Base-by-base conservation (phyloP, 257 asterid species). In the Solanum chmielewskii region DNA sequence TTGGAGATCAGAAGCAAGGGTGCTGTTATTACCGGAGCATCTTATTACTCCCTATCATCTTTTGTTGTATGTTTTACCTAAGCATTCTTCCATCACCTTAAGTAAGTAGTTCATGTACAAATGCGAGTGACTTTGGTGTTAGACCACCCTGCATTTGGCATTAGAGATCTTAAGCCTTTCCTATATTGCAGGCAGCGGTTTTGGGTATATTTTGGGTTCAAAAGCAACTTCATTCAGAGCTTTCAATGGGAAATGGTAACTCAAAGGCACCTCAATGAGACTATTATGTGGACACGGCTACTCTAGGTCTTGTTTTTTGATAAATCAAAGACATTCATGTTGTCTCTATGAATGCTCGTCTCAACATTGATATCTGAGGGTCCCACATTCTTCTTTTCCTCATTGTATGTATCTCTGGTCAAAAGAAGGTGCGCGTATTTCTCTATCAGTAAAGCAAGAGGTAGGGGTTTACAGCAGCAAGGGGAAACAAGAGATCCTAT, bases 21-120 rank as follows among this genome's bases (percentile, higher is more conserved):
- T 11, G 95, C 91, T 16, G 74, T 86, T 52, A 91, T 96, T 52
- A 90, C 89, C 82, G 98, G 98, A 52, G 97, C 96, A 18, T 91
- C 98, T 25, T 96, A 95, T 89, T 86, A 4, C 77, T 83, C 59
- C 59, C 94, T 96, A 80, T 91, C 92, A 18, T 91, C 96, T 56
- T 76, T 95, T 49, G 73, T 92, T 31, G 92, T 94, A 44, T 94
- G 99, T 41, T 88, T 90, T 59, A 49, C 85, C 20, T 47, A 80
- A 80, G 69, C 27, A 47, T 47, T 18, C 41, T 44, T 78, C 39
- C 1, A 15, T 35, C 39, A 78, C 69, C 44, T 80, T 9, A 33
- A 9, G 25, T 44, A 45, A 78, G 23, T 23, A 29, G 42, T 31
- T 13, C 16, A 80, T 49, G 44, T 11, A 6, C 12, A 49, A 49